Base-by-base conservation (phyloP, 495 filamentous ascomycete genomes). In the Stereocaulon alpinum region DNA sequence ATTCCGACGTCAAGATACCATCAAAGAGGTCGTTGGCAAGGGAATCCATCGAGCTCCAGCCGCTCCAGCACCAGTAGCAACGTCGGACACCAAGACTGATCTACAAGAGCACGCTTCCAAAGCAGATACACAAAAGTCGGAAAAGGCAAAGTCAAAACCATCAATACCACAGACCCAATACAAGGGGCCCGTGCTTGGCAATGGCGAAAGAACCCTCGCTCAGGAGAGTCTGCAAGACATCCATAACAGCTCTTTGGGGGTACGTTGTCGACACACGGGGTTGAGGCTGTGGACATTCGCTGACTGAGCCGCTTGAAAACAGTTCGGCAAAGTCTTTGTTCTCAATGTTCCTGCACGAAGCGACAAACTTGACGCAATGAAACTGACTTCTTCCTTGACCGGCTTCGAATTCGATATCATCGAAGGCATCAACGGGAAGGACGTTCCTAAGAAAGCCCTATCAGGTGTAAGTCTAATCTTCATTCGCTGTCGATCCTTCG, bases 321-420 rank as follows among this genome's bases (percentile, higher is more conserved):
- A 85, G 82, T 83, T 86, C 61, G 68, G 77, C 47, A 74, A 81
- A 56, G 73, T 87, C 27, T 80, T 82, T 61, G 82, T 82, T 37
- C 78, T 87, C 53, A 82, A 80, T 44, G 70, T 87, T 47, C 78
- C 80, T 5, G 69, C 72, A n/a, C 75, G 85, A 17, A 78, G 76
- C 11, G 85, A 87, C 59, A 80, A 83, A 22, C 79, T 80, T 14
- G 82, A 88, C 73, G 80, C 75, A 11, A 73, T 86, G 60, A 71
- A 70, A 2, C 65, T 85, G 3, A 74, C 78, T 4, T 76, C 82
- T 6, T 76, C 76, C 2, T 62, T 80, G 6, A 77, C 71, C 4
- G 74, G 75, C 10, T 68, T 87, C 32, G 70, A 74, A 4, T 69
- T 86, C 9, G 76, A 80, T 1, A 83, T 79, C 70, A 66, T 85